phyloP scores from a whole-genome alignment of 2,329 filamentous ascomycete species.

The Fusarium irregulare region DNA sequence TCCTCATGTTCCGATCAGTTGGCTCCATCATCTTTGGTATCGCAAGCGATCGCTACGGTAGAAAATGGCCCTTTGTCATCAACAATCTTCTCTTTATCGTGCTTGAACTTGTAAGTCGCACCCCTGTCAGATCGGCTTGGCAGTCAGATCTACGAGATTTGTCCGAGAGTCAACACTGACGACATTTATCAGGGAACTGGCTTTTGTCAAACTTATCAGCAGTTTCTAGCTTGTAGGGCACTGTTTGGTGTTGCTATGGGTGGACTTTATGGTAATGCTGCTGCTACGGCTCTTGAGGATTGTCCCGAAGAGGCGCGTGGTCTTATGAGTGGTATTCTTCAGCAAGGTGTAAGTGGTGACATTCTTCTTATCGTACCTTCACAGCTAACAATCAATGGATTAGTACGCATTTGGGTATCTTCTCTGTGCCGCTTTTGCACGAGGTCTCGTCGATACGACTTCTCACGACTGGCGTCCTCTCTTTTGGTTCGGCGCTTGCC shows the following conservation, averaged over 20 bases:
- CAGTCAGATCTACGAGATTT: slow-evolving; percentile 7
- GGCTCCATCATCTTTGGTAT: slow-evolving; percentile 67
- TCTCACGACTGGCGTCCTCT: slow-evolving; percentile 84
- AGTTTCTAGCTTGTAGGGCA: slow-evolving; percentile 79
- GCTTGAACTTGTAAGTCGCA: slow-evolving; percentile 71
- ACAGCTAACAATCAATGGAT: slow-evolving; percentile 1
- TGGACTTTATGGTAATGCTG: slow-evolving; percentile 81
- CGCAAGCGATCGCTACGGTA: slow-evolving; percentile 66
- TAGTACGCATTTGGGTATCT: slow-evolving; percentile 74
- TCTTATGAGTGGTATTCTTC: slow-evolving; percentile 79
- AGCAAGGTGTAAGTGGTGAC: slow-evolving; percentile 67
- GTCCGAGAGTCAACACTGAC: slow-evolving; percentile 17
- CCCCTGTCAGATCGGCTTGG: slow-evolving; percentile 8
- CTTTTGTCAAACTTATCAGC: slow-evolving; percentile 73
- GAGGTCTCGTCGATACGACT: slow-evolving; percentile 80
- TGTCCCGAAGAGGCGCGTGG: slow-evolving; percentile 75
- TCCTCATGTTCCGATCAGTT: slow-evolving; percentile 69
- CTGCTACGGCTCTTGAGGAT: slow-evolving; percentile 82
- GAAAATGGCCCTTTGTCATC: slow-evolving; percentile 78
- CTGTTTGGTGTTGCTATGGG: slow-evolving; percentile 87
- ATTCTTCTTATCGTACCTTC: accelerated
- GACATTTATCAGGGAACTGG: slow-evolving; percentile 65
- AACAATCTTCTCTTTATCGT: slow-evolving; percentile 80
- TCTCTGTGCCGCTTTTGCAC: slow-evolving; percentile 66
- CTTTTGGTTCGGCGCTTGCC: slow-evolving; percentile 89